A percentile compares a stretch with the other conserved stretches of the same genome.
Conservation (phyloP, 257 asterid species). For the Nemophila menziesii region DNA sequence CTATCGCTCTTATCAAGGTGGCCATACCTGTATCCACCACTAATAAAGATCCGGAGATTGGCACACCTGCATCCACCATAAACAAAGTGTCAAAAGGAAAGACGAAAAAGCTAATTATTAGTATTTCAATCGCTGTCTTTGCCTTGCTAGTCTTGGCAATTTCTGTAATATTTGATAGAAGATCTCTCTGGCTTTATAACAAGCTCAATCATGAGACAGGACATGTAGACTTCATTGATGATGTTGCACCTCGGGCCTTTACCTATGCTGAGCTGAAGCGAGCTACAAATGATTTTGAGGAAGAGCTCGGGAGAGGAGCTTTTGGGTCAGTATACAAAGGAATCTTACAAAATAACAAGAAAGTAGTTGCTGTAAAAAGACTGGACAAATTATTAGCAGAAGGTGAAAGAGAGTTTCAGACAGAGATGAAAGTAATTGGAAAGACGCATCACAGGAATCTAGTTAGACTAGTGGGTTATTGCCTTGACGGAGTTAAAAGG, state of each 20-base stretch:
- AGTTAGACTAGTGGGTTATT: slow-evolving; percentile 17
- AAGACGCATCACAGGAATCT: slow-evolving; percentile 20
- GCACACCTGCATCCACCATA: too few relatives aligned
- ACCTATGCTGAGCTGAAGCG: neutral
- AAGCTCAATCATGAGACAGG: slow-evolving; percentile 10
- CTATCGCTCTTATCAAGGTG: slow-evolving; percentile 21
- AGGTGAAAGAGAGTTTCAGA: too few relatives aligned
- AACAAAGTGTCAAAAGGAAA: neutral
- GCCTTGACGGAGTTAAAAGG: slow-evolving; percentile 13
- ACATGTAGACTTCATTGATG: too few relatives aligned
- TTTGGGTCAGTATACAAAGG: slow-evolving; percentile 17
- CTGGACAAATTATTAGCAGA: slow-evolving; percentile 14
- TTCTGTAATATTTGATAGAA: slow-evolving; percentile 10
- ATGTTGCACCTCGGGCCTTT: too few relatives aligned
- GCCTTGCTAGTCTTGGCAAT: slow-evolving; percentile 20
- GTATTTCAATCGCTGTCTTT: slow-evolving; percentile 9
- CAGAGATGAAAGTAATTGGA: too few relatives aligned
- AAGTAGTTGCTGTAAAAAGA: slow-evolving; percentile 20
- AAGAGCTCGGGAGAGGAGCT: slow-evolving; percentile 12
- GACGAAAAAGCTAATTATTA: slow-evolving; percentile 8
- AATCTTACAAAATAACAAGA: slow-evolving; percentile 1
- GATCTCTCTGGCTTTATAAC: slow-evolving; percentile 9
- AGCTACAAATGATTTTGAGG: slow-evolving; percentile 11
- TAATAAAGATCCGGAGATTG: neutral
- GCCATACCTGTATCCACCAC: neutral